Evolutionary conservation across 352 stramenopile species (phyloP), one percentile per base, ranked within the genome.

Genomic region (Phytopythium ostracodes): DNA sequence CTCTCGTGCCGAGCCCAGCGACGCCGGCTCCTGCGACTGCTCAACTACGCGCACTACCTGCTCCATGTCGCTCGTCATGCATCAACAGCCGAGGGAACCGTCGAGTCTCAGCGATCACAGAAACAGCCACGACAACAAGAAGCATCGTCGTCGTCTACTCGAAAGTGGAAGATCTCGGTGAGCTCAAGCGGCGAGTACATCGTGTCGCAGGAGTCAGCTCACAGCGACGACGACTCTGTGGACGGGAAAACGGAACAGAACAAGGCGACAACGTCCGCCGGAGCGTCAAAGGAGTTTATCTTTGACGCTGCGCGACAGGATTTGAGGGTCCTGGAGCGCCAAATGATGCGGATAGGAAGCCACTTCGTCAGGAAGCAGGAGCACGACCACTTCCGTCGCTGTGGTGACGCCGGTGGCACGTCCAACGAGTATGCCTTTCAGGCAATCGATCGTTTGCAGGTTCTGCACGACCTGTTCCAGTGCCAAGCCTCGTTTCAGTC

Each of bases 381-480:
- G 42, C 61, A 75, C 17, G 62, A 64, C 46, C 12, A 38, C 53
- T 31, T 59, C 49, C 2, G 50, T 56, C 18, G 43, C 27, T n/a
- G 18, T 57, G 6, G 58, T 65, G 47, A 31, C 44, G 9, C 44
- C 22, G 12, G 9, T 47, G 17, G 4, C 10, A n/a, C 27, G 29
- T 12, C 8, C 18, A 46, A 2, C 14, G 47, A 29, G n/a, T 24
- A 25, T 44, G 18, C n/a, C 0, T 61, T 71, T 17, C 56, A 65
- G 18, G 67, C 70, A 2, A 76, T 90, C 47, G 81, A 90, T 55
- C 73, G 79, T 18, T 57, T 84, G 44, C 72, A 84, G 24, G 77
- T 87, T 2, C 53, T 90, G n/a, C 69, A 59, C 6, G 81, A 90
- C 36, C 36, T 85, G 7, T 88, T 87, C 57, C 69, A 88, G 25